Evolutionary conservation across 306 rosid species (phyloP), one percentile per base, ranked within the genome.

Genomic region (Abrus precatorius): DNA sequence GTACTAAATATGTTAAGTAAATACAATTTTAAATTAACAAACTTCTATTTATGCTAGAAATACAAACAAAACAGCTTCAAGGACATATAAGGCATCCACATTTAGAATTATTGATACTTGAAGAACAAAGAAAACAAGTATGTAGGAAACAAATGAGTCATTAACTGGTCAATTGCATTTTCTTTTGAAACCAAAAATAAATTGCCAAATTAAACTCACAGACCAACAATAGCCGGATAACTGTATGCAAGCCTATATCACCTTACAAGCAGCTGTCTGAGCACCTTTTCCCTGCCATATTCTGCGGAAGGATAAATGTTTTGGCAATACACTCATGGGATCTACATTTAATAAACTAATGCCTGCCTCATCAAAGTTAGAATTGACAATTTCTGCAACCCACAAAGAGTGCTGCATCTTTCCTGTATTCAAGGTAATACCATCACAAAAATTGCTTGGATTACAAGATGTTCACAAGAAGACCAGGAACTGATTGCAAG

Each of bases 231-330:
- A 72, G 14, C 53, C 67, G 63, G 49, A 77, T 43, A 50, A 61
- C 28, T 30, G 62, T 49, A 8, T 29, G 62, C 61, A 53, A 56
- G 57, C 75, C 14, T 62, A 60, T 34, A 53, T 69, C 79, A 94
- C 98, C 98, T 94, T 92, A 84, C 91, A 87, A 86, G 97, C 90
- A 81, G 99, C 97, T 53, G 86, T 76, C 32, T 89, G 93, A n/a
- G 93, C 94, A 80, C 97, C 97, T 90, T 95, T 93, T 79, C 97
- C 97, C 84, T 95, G 99, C 99, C 99, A 95, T 87, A 90, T 93
- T 89, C 94, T 95, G 57, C 89, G 91, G 62, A 95, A 93, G 36
- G 87, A 88, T 85, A 88, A 74, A 40, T 87, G 87, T 83, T 87
- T 91, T 44, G 92, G 80, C 75, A 88, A 53, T 76, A 91, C 90